These are phyloP conservation scores for Kluyveromyces aestuarii DNA, from an alignment of 805 yeast species.

Conservation along the genomic window DNA sequence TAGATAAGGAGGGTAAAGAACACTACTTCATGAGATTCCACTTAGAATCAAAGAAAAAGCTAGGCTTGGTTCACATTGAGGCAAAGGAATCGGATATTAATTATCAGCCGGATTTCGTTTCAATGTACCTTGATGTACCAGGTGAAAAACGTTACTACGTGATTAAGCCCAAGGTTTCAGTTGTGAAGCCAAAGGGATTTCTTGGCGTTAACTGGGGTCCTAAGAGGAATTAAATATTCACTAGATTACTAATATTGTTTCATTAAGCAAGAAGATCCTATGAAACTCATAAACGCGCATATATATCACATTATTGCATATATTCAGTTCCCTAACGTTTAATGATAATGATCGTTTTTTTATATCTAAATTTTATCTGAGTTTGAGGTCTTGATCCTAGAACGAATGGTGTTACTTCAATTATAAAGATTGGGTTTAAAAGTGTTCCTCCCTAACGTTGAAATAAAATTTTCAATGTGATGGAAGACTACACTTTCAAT, in stretches of 20 bases:
- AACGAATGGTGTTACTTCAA: too few relatives aligned
- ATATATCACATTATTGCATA: not conserved
- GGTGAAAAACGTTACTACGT: slow-evolving; percentile 61
- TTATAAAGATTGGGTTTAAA: too few relatives aligned
- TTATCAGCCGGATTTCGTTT: slow-evolving; percentile 59
- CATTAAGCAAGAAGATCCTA: not conserved
- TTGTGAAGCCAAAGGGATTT: slow-evolving; percentile 47
- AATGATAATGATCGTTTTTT: not conserved
- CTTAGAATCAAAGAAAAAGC: slow-evolving; percentile 59
- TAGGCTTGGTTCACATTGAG: slow-evolving; percentile 71
- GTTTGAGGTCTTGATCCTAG: too few relatives aligned
- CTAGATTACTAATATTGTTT: not conserved
- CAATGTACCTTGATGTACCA: slow-evolving; percentile 67
- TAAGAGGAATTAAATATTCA: slow-evolving; percentile 35
- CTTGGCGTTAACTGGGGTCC: slow-evolving; percentile 87
- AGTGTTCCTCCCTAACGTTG: too few relatives aligned
- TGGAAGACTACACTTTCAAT: too few relatives aligned
- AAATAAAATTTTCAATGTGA: too few relatives aligned
- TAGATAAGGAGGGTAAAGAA: slow-evolving; percentile 70
- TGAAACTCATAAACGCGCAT: not conserved
- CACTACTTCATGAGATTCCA: slow-evolving; percentile 79
- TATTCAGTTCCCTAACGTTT: not conserved
- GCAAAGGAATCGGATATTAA: slow-evolving; percentile 57
- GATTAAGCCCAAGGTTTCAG: slow-evolving; percentile 50
- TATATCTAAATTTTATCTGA: not conserved